A percentile compares a stretch with the other conserved stretches of the same genome.
These are phyloP conservation scores for Pleurotus pulmonarius DNA, from an alignment of 768 basidiomycete genomes.

Conservation along the genomic window DNA sequence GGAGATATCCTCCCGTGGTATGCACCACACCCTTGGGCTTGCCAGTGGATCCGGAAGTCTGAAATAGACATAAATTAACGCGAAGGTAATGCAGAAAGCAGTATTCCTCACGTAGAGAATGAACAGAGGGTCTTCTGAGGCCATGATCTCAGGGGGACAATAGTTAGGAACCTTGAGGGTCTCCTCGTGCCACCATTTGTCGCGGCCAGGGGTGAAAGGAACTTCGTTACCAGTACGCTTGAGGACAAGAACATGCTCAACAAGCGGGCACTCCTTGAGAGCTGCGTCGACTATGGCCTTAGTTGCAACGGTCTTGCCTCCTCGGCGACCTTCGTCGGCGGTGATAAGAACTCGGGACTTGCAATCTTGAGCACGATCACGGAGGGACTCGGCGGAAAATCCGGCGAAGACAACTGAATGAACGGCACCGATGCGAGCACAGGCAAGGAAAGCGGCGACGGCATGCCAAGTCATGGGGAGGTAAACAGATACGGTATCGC, in stretches of 20 bases:
- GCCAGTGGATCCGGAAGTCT: slow-evolving; percentile 94
- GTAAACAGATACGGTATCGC: slow-evolving; percentile 91
- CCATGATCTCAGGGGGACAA: slow-evolving; percentile 86
- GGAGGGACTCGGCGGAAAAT: slow-evolving; percentile 90
- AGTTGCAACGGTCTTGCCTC: slow-evolving; percentile 92
- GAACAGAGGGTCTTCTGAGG: slow-evolving; percentile 94
- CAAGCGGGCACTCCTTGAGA: slow-evolving; percentile 74
- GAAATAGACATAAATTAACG: neutral
- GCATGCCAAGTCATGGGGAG: slow-evolving; percentile 96
- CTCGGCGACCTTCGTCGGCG: slow-evolving; percentile 89
- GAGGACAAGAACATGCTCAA: slow-evolving; percentile 90
- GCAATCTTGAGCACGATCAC: slow-evolving; percentile 91
- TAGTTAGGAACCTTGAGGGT: slow-evolving; percentile 77
- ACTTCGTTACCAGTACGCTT: slow-evolving; percentile 83
- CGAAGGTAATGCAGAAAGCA: neutral
- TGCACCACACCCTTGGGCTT: slow-evolving; percentile 98
- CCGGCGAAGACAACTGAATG: slow-evolving; percentile 98
- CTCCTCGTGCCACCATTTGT: slow-evolving; percentile 98
- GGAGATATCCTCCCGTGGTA: slow-evolving; percentile 85
- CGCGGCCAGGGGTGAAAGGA: slow-evolving; percentile 77
- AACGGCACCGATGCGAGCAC: slow-evolving; percentile 93
- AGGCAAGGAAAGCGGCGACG: slow-evolving; percentile 94
- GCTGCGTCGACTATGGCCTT: slow-evolving; percentile 94
- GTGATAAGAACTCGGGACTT: slow-evolving; percentile 90
- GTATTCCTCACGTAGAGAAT: slow-evolving; percentile 85